Evolutionary conservation across 2,329 filamentous ascomycete species (phyloP), one percentile per base, ranked within the genome.

Genomic region (Colletotrichum trifolii): DNA sequence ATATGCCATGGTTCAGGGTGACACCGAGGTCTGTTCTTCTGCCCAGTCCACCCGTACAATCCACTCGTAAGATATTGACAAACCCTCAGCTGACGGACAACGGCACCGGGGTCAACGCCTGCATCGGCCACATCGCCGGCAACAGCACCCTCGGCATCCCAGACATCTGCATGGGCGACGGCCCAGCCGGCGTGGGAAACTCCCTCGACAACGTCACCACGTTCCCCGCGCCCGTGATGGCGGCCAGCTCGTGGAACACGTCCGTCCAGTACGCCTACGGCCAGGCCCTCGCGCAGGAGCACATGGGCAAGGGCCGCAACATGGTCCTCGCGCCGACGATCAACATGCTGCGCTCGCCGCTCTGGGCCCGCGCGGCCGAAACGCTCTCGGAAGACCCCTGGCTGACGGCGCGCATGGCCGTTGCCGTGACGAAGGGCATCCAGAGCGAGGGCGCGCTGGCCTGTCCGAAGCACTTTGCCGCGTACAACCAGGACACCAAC

Each of bases 361-460:
- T 90, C 0, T 87, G 86, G 39, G 88, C 87, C 4, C 82, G 87
- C 58, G 87, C 87, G 49, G 90, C 90, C 66, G 88, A 91, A 72
- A 87, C 86, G 0, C 89, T 88, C 70, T 86, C 85, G 1, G 88
- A 91, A 71, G 77, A 79, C 56, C 77, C 78, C 13, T 68, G 76
- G 34, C 64, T 79, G 7, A 67, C 64, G 12, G 69, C 71, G 0
- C 38, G 68, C 0, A 8, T 73, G 10, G 71, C 68, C 2, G 71
- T 71, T 2, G 67, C 68, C 13, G 76, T 75, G 36, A 72, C 78
- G 7, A 70, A 69, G 25, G 75, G 75, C 2, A 70, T 78, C 2
- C 75, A 78, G 47, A 71, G 70, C 11, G 61, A 71, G 39, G 70
- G 76, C 0, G 74, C 77, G 4, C 64, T 69, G 12, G 74, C 77